Conservation (phyloP, 2,329 filamentous ascomycete species). For the Sporothrix protearum region DNA sequence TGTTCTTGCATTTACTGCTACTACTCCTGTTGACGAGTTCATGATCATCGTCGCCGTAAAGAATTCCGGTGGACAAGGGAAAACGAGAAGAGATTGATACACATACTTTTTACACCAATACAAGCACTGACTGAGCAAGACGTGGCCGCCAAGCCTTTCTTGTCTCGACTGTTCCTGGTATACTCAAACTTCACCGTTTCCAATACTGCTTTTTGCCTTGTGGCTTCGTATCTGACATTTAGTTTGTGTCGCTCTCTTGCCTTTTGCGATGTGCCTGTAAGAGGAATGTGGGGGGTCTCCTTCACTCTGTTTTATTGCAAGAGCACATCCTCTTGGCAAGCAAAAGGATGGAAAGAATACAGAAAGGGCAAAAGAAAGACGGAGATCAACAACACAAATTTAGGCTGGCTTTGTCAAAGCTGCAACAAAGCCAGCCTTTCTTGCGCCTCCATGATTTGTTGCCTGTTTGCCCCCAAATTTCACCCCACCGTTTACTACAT, state of each 20-base stretch:
- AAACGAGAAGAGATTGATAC: neutral
- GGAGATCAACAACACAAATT: neutral
- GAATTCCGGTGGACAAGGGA: slow-evolving; percentile 1
- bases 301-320: neutral
- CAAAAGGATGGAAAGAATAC: neutral
- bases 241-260: neutral
- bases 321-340: neutral
- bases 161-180: slow-evolving; percentile 5
- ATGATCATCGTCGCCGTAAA: slow-evolving; percentile 10
- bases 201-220: neutral
- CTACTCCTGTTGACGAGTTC: slow-evolving; percentile 16
- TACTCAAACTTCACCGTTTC: neutral
- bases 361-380: neutral
- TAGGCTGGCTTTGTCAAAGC: neutral
- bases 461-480: neutral
- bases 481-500: neutral
- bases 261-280: neutral
- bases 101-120: neutral
- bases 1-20: neutral
- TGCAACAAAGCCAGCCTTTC: too few species aligned
- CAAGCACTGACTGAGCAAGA: neutral
- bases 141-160: neutral
- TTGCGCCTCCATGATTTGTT: neutral
- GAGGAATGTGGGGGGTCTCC: neutral
- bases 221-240: neutral